A percentile compares a stretch with the other conserved stretches of the same genome.
Conservation (phyloP, 2,329 filamentous ascomycete species). For the Microsporum canis region DNA sequence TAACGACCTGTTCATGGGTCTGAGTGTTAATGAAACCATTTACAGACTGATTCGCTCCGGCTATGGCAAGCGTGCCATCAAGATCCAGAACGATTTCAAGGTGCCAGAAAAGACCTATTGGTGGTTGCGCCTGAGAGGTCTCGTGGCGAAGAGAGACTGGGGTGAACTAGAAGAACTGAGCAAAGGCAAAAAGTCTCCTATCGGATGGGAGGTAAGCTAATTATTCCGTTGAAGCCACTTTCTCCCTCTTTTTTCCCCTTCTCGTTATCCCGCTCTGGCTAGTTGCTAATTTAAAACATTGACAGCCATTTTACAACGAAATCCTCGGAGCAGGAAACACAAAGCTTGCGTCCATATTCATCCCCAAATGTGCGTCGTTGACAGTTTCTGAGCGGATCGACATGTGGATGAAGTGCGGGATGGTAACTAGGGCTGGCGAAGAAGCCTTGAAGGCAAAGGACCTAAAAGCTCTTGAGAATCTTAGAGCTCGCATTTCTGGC, state of each 20-base stretch:
- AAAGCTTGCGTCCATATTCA: slow-evolving; percentile 68
- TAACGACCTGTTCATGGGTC: slow-evolving; percentile 58
- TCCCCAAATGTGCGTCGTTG: slow-evolving; percentile 72
- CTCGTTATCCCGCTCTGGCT: background rate
- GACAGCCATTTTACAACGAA: slow-evolving; percentile 84
- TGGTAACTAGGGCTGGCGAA: slow-evolving; percentile 79
- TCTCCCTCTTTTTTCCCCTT: background rate
- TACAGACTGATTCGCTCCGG: slow-evolving; percentile 75
- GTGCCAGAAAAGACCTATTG: slow-evolving; percentile 81
- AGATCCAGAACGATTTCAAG: slow-evolving; percentile 84
- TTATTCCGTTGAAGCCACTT: background rate
- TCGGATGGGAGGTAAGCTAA: slow-evolving; percentile 78
- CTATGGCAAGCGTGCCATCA: slow-evolving; percentile 73
- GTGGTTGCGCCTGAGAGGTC: slow-evolving; percentile 75
- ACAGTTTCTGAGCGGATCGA: slow-evolving; percentile 59
- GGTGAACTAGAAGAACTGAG: slow-evolving; percentile 78
- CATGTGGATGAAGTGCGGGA: slow-evolving; percentile 95
- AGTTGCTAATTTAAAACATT: slow-evolving; percentile 9
- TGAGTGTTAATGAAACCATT: slow-evolving; percentile 84
- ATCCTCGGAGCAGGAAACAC: slow-evolving; percentile 81
- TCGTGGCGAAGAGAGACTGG: slow-evolving; percentile 87
- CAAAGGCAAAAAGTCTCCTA: slow-evolving; percentile 67
- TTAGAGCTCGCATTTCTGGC: slow-evolving; percentile 63
- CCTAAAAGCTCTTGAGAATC: slow-evolving; percentile 57
- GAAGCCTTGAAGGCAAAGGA: slow-evolving; percentile 80